Conservation (phyloP, 106 monocot species). For the Gastrodia elata region DNA sequence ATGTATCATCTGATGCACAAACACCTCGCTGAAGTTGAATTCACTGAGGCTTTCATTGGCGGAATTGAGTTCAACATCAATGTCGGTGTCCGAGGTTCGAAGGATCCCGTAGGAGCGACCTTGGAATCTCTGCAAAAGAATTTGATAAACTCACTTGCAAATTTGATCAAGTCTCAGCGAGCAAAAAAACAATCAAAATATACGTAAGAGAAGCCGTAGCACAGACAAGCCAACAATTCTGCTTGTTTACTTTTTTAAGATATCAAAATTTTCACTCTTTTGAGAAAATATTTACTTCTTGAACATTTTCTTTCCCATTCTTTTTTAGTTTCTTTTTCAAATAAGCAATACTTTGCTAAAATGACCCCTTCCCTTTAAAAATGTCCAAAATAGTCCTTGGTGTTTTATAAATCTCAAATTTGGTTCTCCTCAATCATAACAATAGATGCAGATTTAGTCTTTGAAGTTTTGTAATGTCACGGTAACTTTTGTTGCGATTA, state of each 20-base stretch:
- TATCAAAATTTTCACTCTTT: neutral
- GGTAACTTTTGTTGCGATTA: too few relatives aligned
- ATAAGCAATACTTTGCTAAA: neutral
- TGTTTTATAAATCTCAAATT: too few relatives aligned
- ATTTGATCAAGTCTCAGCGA: neutral
- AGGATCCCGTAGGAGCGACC: slow-evolving; percentile 91
- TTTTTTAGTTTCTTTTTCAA: too few relatives aligned
- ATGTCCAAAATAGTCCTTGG: too few relatives aligned
- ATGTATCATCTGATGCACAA: slow-evolving; percentile 99
- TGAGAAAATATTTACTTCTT: neutral
- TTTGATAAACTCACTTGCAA: neutral
- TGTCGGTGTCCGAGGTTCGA: slow-evolving; percentile 68
- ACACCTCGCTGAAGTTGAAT: slow-evolving; percentile 96
- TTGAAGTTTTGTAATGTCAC: too few relatives aligned
- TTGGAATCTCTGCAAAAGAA: slow-evolving; percentile 75
- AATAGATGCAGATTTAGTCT: too few relatives aligned
- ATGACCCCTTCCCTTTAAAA: too few relatives aligned
- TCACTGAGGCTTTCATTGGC: slow-evolving; percentile 74
- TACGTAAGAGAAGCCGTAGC: neutral
- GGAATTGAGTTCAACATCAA: slow-evolving; percentile 82
- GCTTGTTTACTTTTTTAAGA: too few relatives aligned
- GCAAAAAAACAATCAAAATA: neutral
- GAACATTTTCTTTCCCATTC: neutral
- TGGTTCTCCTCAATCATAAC: too few relatives aligned
- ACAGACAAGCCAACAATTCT: neutral